Conservation (phyloP, 202 grass and related monocot genomes). For the Elaeis oleifera region DNA sequence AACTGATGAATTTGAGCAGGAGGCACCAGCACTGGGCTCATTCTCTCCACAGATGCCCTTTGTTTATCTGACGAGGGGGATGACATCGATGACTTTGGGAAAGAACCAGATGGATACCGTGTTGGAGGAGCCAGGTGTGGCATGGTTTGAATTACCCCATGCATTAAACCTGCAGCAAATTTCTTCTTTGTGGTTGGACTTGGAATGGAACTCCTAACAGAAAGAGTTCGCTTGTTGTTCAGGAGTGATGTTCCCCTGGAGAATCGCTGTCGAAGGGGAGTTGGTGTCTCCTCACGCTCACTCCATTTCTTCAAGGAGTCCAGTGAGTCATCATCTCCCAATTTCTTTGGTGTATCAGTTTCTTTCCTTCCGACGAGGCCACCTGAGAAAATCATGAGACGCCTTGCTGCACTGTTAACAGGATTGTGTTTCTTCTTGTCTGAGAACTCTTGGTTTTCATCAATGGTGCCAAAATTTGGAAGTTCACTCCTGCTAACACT, state of each 20-base stretch:
- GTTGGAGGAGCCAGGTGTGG: conserved; percentile 37
- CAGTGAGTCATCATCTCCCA: conserved; percentile 38
- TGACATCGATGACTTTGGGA: conserved; percentile 30
- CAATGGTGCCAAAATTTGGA: conserved; percentile 6
- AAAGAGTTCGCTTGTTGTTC: conserved; percentile 60
- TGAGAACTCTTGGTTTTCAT: conserved; percentile 33
- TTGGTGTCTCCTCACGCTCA: conserved; percentile 39
- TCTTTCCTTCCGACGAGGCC: conserved; percentile 73
- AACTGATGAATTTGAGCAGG: conserved; percentile 59
- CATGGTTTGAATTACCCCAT: conserved; percentile 78
- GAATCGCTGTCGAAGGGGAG: conserved; percentile 61
- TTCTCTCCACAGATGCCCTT: conserved; percentile 46
- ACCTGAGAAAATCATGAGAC: conserved; percentile 75
- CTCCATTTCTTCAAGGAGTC: conserved; percentile 65
- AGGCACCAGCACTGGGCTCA: conserved; percentile 32
- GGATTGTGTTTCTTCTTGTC: conserved; percentile 55
- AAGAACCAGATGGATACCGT: not conserved
- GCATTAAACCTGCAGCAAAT: conserved; percentile 53
- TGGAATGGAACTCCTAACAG: conserved; percentile 43
- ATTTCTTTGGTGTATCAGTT: conserved; percentile 32
- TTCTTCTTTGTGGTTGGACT: conserved; percentile 68
- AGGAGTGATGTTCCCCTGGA: conserved; percentile 44
- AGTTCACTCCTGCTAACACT: conserved; percentile 60
- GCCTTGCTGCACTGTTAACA: conserved; percentile 51
- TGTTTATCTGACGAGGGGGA: conserved; percentile 45